These are phyloP conservation scores for Rhinocladiella mackenziei DNA, from an alignment of 2,329 filamentous ascomycete species.

Conservation along the genomic window DNA sequence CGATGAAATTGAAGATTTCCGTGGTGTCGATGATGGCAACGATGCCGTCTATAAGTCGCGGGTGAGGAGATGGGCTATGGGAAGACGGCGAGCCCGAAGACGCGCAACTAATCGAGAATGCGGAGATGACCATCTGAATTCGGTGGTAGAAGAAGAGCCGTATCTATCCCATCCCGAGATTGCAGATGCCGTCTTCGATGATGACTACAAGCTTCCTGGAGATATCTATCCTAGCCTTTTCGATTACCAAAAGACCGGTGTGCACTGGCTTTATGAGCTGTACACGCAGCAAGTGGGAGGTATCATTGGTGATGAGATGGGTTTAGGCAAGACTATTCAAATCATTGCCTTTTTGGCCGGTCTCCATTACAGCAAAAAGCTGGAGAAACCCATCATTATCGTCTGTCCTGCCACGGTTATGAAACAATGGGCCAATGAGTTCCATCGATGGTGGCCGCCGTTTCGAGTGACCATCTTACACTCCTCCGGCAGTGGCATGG, in stretches of 20 bases:
- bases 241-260: conserved; percentile 94
- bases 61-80: conserved; percentile 68
- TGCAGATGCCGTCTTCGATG: conserved; percentile 69
- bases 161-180: conserved; percentile 80
- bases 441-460: conserved; percentile 99
- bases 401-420: conserved; percentile 93
- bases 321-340: conserved; percentile 89
- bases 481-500: conserved; percentile 92
- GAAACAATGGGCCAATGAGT: conserved; percentile 97
- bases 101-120: conserved; percentile 34
- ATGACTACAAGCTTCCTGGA: conserved; percentile 75
- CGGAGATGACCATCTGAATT: conserved; percentile 33
- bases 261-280: conserved; percentile 92
- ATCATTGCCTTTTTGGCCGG: conserved; percentile 80
- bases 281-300: conserved; percentile 87
- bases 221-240: conserved; percentile 92
- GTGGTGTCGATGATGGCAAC: conserved; percentile 79
- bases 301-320: conserved; percentile 97
- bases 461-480: conserved; percentile 91
- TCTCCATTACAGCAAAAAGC: conserved; percentile 82
- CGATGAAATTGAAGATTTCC: conserved; percentile 52
- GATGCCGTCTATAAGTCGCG: conserved; percentile 74
- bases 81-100: conserved; percentile 58
- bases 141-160: conserved; percentile 59
- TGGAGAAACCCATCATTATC: conserved; percentile 80